Conservation (phyloP, 2,329 filamentous ascomycete species). For the Seiridium unicorne region DNA sequence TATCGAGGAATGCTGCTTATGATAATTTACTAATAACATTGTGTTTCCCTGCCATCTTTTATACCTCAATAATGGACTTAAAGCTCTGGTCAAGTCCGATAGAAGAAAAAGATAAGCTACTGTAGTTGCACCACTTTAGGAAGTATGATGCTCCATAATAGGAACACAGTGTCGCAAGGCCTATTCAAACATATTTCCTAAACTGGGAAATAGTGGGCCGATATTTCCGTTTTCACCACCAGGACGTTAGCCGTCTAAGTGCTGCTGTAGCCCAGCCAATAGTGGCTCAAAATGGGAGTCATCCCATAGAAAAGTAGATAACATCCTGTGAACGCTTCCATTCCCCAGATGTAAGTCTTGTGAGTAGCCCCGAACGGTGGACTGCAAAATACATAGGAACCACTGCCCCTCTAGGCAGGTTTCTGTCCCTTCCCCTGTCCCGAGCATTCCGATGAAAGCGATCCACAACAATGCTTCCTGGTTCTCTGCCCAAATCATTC, state of each 20-base stretch:
- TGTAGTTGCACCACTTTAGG: neutral
- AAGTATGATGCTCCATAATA: neutral
- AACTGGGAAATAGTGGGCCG: conserved; percentile 4
- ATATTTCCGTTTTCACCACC: too few relatives aligned
- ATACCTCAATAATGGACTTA: neutral
- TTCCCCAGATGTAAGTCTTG: neutral
- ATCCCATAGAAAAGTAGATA: conserved; percentile 12
- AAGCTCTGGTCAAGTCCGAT: too few relatives aligned
- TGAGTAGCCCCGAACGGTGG: neutral
- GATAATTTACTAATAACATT: neutral
- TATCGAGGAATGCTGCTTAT: neutral
- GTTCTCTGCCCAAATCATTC: neutral
- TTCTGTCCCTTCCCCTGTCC: neutral
- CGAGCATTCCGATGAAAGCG: neutral
- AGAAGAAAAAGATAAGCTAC: too few relatives aligned
- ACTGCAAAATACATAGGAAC: neutral
- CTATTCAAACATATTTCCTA: conserved; percentile 10
- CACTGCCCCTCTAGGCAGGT: neutral
- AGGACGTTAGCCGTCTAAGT: too few relatives aligned
- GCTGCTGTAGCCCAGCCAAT: conserved; percentile 4
- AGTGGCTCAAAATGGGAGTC: conserved; percentile 9
- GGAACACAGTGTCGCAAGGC: neutral
- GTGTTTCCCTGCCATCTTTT: neutral
- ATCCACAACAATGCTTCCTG: neutral
- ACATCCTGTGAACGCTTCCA: neutral